phyloP scores from a whole-genome alignment of 1,139 yeast species.

The Protomyces macrosporus region DNA sequence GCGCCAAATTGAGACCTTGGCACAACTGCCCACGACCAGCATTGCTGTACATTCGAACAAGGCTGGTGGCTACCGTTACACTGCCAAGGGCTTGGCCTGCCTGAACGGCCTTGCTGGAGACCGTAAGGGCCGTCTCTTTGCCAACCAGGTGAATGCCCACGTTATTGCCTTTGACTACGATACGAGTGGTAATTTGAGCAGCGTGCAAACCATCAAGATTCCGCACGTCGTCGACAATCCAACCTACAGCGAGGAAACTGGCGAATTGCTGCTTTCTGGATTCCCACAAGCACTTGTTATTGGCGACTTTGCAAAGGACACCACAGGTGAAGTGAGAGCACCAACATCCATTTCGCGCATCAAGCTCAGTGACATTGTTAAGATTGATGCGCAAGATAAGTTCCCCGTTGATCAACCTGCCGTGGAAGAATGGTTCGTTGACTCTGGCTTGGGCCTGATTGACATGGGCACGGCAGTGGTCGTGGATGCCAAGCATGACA shows the following conservation, averaged over 20 bases:
- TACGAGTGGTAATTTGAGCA: background rate
- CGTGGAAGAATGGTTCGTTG: slow-evolving; percentile 16
- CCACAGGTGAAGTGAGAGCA: slow-evolving; percentile 2
- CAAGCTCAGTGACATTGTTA: slow-evolving; percentile 6
- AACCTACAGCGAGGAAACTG: slow-evolving; percentile 8
- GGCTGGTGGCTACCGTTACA: slow-evolving; percentile 12
- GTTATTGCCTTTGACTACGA: slow-evolving; percentile 11
- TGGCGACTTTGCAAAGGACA: slow-evolving; percentile 9
- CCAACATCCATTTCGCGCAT: slow-evolving; percentile 14
- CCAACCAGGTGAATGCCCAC: slow-evolving; percentile 17
- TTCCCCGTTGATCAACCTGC: slow-evolving; percentile 5
- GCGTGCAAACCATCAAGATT: slow-evolving; percentile 9
- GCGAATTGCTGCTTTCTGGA: slow-evolving; percentile 9
- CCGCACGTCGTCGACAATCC: slow-evolving; percentile 19
- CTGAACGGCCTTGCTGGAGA: slow-evolving; percentile 23
- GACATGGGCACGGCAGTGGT: slow-evolving; percentile 20
- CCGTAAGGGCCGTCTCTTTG: slow-evolving; percentile 11
- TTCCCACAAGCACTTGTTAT: slow-evolving; percentile 10
- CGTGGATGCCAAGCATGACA: slow-evolving; percentile 12
- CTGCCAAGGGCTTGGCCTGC: background rate
- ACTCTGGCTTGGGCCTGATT: slow-evolving; percentile 11
- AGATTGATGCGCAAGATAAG: background rate
- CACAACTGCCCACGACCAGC: slow-evolving; percentile 18
- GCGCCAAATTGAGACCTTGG: slow-evolving; percentile 12
- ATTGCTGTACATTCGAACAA: slow-evolving; percentile 15